Evolutionary conservation across 208 protist species (phyloP).

Genomic region (Trichomonas vaginalis): DNA sequence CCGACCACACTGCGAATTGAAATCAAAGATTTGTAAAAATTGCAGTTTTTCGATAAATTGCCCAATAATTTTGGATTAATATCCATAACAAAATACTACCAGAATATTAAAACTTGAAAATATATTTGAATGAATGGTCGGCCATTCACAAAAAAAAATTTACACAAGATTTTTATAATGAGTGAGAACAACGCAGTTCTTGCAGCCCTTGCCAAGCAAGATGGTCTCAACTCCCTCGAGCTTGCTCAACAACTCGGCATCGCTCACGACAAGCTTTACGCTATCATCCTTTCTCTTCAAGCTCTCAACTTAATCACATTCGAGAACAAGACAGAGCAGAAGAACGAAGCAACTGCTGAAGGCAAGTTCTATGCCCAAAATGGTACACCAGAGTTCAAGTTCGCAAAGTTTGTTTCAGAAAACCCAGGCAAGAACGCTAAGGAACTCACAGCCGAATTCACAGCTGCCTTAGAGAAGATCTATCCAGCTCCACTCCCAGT

Average conservation of each 20-base stretch:
- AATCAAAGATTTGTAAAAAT: too few species aligned
- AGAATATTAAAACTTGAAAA: too few species aligned
- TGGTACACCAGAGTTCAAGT: slow-evolving; percentile 24
- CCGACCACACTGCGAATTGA: too few species aligned
- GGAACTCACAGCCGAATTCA: neutral
- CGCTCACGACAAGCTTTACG: neutral
- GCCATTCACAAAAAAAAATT: too few species aligned
- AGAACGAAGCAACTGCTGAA: slow-evolving; percentile 9
- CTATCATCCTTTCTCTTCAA: neutral
- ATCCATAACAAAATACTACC: too few species aligned
- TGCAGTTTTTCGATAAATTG: too few species aligned
- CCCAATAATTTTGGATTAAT: too few species aligned
- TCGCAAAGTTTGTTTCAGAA: neutral
- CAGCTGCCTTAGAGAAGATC: neutral
- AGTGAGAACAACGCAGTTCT: neutral
- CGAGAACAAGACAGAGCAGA: neutral
- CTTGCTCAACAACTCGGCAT: neutral
- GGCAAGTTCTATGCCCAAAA: neutral
- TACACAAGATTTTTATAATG: too few species aligned
- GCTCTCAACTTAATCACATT: neutral
- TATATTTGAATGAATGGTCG: too few species aligned
- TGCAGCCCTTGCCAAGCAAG: neutral
- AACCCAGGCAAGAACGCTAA: neutral
- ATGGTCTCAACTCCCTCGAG: neutral
- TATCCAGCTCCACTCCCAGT: neutral